These are phyloP conservation scores for Picea abies DNA, from an alignment of 83 land plant species.

Conservation along the genomic window DNA sequence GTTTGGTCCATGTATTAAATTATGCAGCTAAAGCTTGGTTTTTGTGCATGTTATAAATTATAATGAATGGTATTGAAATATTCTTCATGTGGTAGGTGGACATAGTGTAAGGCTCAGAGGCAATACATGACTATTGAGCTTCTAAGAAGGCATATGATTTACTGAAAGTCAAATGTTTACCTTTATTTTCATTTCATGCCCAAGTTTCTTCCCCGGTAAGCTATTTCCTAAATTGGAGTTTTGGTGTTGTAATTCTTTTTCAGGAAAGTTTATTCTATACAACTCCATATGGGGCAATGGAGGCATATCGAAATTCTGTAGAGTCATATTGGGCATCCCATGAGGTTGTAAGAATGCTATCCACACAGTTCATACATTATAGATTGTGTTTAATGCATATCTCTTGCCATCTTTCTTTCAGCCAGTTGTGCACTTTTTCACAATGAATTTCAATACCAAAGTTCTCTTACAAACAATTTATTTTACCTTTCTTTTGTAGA, in stretches of 20 bases:
- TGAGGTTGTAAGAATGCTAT: constrained; percentile 33
- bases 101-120: neutral
- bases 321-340: constrained; percentile 46
- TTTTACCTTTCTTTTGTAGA: neutral
- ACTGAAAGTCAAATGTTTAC: neutral
- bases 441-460: neutral
- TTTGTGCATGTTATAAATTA: neutral
- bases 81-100: constrained; percentile 1
- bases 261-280: constrained; percentile 81
- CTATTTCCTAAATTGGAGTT: constrained; percentile 5
- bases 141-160: neutral
- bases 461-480: neutral
- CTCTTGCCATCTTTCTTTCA: neutral
- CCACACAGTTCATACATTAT: neutral
- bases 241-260: constrained; percentile 10
- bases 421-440: neutral
- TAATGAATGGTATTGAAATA: neutral
- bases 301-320: constrained; percentile 64
- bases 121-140: neutral
- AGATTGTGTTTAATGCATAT: neutral
- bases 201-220: neutral
- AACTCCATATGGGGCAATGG: constrained; percentile 73
- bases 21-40: neutral
- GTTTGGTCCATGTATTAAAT: neutral
- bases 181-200: neutral